Evolutionary conservation across 257 asterid species (phyloP).

Genomic region (Verbascum thapsus): DNA sequence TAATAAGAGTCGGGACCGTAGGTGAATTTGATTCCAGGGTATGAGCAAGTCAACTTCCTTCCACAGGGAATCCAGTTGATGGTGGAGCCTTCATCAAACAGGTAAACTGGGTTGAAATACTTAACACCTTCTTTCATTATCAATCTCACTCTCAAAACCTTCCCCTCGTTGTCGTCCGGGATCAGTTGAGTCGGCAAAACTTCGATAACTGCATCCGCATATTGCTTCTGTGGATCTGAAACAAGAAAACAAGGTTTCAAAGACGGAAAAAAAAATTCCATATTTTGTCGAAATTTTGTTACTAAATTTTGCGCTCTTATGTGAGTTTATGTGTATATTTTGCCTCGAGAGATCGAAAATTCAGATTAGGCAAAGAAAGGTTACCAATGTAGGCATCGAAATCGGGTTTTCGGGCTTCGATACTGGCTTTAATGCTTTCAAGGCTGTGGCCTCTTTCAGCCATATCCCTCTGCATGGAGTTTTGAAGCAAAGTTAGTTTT

Average conservation of each 20-base stretch:
- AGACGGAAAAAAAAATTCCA: too few relatives aligned
- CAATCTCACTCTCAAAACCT: slow-evolving; percentile 82
- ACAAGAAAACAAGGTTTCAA: background rate
- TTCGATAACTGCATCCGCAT: slow-evolving; percentile 90
- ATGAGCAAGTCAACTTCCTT: slow-evolving; percentile 92
- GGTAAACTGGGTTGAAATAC: slow-evolving; percentile 79
- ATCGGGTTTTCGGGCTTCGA: slow-evolving; percentile 92
- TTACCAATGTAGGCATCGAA: slow-evolving; percentile 94
- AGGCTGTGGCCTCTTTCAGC: slow-evolving; percentile 99
- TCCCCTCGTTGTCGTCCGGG: slow-evolving; percentile 93
- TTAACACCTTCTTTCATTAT: slow-evolving; percentile 93
- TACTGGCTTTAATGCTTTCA: slow-evolving; percentile 96
- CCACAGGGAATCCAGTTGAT: slow-evolving; percentile 98
- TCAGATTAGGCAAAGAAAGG: background rate
- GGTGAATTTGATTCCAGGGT: slow-evolving; percentile 93
- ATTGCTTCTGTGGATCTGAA: slow-evolving; percentile 95
- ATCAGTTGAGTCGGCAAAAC: slow-evolving; percentile 90
- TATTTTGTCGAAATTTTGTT: too few relatives aligned
- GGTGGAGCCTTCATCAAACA: slow-evolving; percentile 95
- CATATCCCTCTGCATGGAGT: slow-evolving; percentile 84
- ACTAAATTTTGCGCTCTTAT: too few relatives aligned
- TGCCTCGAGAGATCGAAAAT: too few relatives aligned
- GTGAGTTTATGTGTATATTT: too few relatives aligned
- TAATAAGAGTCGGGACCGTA: slow-evolving; percentile 87
- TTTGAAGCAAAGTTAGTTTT: background rate